A percentile compares a stretch with the other conserved stretches of the same genome.
phyloP scores from a whole-genome alignment of 192 early-diverging fungal species.

The Lunasporangiospora selenospora region DNA sequence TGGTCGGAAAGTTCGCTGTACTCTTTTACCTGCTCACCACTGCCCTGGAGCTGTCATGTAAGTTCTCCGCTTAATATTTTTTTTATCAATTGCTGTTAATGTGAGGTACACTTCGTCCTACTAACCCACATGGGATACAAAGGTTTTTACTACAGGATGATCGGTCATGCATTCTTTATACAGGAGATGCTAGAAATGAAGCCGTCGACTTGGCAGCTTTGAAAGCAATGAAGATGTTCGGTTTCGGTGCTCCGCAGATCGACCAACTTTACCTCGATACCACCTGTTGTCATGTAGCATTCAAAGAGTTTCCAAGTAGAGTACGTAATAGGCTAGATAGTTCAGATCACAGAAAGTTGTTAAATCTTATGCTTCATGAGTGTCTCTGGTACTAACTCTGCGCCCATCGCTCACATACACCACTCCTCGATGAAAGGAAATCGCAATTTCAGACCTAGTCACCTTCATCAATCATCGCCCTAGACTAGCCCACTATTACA shows the following conservation, averaged over 20 bases:
- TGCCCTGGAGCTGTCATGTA: slow-evolving; percentile 62
- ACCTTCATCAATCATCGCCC: slow-evolving; percentile 33
- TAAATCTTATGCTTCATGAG: too few species aligned
- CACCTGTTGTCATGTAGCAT: slow-evolving; percentile 50
- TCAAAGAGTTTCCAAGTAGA: slow-evolving; percentile 44
- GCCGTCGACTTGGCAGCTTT: slow-evolving; percentile 13
- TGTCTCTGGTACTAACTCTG: too few species aligned
- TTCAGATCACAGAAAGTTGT: too few species aligned
- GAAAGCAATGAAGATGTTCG: slow-evolving; percentile 13
- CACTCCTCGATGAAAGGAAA: too few species aligned
- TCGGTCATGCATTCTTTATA: slow-evolving; percentile 31
- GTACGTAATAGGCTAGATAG: too few species aligned
- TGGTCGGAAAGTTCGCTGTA: slow-evolving; percentile 33
- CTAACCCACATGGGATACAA: background rate
- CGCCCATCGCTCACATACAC: too few species aligned
- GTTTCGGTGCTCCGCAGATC: slow-evolving; percentile 19
- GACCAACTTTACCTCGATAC: slow-evolving; percentile 59
- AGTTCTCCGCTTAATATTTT: too few species aligned
- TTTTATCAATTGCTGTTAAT: too few species aligned
- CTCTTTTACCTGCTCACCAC: slow-evolving; percentile 56
- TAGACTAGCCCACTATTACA: slow-evolving; percentile 37
- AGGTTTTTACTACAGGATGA: slow-evolving; percentile 42
- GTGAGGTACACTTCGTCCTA: too few species aligned
- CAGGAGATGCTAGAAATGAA: slow-evolving; percentile 40
- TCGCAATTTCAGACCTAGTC: slow-evolving; percentile 29